Evolutionary conservation across 768 basidiomycete genomes (phyloP).

Genomic region (Neoboletus magnificus): DNA sequence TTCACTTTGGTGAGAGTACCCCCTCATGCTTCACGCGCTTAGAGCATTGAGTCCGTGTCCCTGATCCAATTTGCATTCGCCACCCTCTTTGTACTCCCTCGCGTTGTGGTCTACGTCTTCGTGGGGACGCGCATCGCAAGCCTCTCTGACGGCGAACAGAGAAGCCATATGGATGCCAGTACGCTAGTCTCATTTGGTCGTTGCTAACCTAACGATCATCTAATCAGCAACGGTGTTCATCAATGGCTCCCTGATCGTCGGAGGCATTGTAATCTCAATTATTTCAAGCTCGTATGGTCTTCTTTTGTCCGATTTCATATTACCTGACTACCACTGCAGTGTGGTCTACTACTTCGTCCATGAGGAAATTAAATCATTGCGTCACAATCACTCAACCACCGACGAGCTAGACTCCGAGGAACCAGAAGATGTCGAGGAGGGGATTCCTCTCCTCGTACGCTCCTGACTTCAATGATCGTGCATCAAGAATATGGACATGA

Average conservation of each 20-base stretch:
- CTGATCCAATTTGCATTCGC: constrained; percentile 76
- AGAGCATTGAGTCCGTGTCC: constrained; percentile 73
- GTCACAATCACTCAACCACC: constrained; percentile 44
- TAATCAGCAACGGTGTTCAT: constrained; percentile 58
- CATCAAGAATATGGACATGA: background rate
- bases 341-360: constrained; percentile 63
- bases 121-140: constrained; percentile 73
- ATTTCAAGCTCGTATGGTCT: constrained; percentile 63
- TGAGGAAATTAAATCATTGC: constrained; percentile 54
- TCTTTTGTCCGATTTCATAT: constrained; percentile 4
- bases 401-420: constrained; percentile 58
- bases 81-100: constrained; percentile 69
- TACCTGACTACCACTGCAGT: constrained; percentile 40
- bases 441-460: constrained; percentile 45
- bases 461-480: background rate
- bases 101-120: constrained; percentile 68
- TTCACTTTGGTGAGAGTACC: background rate
- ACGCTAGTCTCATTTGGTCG: constrained; percentile 18
- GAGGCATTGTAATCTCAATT: constrained; percentile 56
- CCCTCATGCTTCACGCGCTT: constrained; percentile 6
- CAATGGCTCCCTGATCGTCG: constrained; percentile 56
- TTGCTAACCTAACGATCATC: constrained; percentile 9
- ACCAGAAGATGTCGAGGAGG: constrained; percentile 58
- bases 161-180: constrained; percentile 76
- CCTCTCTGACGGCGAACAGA: constrained; percentile 72